phyloP scores from a whole-genome alignment of 768 basidiomycete species.

The Calocybe cyanea region DNA sequence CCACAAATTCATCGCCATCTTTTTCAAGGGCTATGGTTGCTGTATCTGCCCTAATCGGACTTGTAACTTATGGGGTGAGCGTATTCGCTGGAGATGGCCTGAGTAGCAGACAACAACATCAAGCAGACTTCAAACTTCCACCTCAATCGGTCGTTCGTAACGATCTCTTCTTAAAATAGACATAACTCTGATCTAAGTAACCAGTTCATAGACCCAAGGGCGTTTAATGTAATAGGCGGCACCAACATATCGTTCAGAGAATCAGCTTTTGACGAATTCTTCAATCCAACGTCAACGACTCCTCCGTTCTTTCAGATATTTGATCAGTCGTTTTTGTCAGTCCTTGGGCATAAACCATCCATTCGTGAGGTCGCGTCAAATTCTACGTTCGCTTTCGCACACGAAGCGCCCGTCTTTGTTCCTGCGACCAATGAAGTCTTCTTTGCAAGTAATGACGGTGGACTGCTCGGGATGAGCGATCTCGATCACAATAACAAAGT shows the following conservation, averaged over 20 bases:
- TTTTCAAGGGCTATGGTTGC: conserved; percentile 1
- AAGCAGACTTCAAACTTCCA: conserved; percentile 18
- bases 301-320: conserved; percentile 58
- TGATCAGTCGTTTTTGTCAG: conserved; percentile 46
- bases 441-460: conserved; percentile 71
- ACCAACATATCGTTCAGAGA: conserved; percentile 36
- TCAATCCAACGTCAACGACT: conserved; percentile 59
- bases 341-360: conserved; percentile 56
- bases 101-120: neutral
- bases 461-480: conserved; percentile 58
- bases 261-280: conserved; percentile 35
- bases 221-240: conserved; percentile 47
- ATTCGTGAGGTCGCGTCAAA: conserved; percentile 59
- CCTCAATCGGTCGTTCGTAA: conserved; percentile 29
- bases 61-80: conserved; percentile 5
- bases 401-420: conserved; percentile 73
- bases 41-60: conserved; percentile 2
- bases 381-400: conserved; percentile 65
- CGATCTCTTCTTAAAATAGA: neutral
- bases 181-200: neutral
- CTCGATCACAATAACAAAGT: conserved; percentile 61
- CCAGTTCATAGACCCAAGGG: conserved; percentile 48
- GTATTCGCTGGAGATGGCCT: conserved; percentile 2
- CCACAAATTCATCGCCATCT: neutral
- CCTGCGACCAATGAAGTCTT: conserved; percentile 67